Conservation (phyloP, 2,329 filamentous ascomycete species). For the Rhynchosporium graminicola region DNA sequence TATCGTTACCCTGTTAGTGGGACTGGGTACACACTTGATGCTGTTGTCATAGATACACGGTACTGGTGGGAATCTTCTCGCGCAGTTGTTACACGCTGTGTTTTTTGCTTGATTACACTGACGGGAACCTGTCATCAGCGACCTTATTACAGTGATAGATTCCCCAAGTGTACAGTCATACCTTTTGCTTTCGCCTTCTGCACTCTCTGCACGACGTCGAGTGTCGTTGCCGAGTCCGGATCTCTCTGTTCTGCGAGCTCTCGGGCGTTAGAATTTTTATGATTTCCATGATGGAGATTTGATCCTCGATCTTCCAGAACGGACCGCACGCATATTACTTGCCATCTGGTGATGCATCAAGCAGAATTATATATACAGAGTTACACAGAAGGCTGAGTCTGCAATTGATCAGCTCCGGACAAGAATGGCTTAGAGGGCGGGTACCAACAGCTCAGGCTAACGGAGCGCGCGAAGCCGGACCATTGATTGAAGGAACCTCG, state of each 20-base stretch:
- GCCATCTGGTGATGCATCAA: constrained; percentile 21
- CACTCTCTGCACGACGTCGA: constrained; percentile 34
- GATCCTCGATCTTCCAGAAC: constrained; percentile 10
- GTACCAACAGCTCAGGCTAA: constrained; percentile 11
- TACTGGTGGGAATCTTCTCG: constrained; percentile 32
- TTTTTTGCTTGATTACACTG: constrained; percentile 36
- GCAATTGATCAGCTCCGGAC: background rate
- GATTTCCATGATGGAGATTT: constrained; percentile 10
- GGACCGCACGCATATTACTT: constrained; percentile 20
- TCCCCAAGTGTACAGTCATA: constrained; percentile 19
- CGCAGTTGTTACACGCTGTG: constrained; percentile 33
- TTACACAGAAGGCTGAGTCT: constrained; percentile 8
- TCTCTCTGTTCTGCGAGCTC: constrained; percentile 26
- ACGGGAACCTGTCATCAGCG: constrained; percentile 20
- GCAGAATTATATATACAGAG: constrained; percentile 15
- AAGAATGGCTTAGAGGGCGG: background rate
- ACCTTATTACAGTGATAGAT: constrained; percentile 1
- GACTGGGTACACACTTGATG: constrained; percentile 10
- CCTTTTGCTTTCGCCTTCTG: constrained; percentile 33
- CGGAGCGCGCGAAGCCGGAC: constrained; percentile 1
- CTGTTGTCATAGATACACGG: constrained; percentile 27
- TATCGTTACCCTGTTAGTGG: background rate
- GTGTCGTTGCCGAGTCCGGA: constrained; percentile 28
- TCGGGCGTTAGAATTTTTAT: constrained; percentile 28
- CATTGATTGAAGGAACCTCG: background rate